These are phyloP conservation scores for Scheffersomyces ergatensis DNA, from an alignment of 805 yeast genomes.

Conservation along the genomic window DNA sequence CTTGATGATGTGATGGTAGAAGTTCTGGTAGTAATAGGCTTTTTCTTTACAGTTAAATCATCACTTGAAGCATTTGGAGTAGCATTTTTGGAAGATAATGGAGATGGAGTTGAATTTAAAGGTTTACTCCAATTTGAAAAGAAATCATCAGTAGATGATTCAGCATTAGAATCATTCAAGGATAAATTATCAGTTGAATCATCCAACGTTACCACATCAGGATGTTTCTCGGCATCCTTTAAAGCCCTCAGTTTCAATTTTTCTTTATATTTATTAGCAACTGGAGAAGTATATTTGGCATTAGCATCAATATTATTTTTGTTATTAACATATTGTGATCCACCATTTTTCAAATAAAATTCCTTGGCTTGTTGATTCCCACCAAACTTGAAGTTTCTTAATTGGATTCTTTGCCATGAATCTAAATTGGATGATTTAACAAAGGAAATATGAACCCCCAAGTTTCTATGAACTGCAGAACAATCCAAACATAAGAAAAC, in stretches of 20 bases:
- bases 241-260: conserved; percentile 69
- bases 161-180: conserved; percentile 24
- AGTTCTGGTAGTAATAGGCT: conserved; percentile 20
- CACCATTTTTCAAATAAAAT: conserved; percentile 81
- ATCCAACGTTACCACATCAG: conserved; percentile 70
- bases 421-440: conserved; percentile 91
- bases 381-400: conserved; percentile 90
- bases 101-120: conserved; percentile 50
- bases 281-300: conserved; percentile 75
- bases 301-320: conserved; percentile 53
- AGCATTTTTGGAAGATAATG: conserved; percentile 42
- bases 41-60: conserved; percentile 26
- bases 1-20: conserved; percentile 15
- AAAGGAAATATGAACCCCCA: conserved; percentile 95
- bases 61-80: conserved; percentile 44
- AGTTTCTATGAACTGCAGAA: conserved; percentile 89
- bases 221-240: conserved; percentile 66
- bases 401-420: conserved; percentile 88
- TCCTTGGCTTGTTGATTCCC: conserved; percentile 88
- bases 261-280: conserved; percentile 78
- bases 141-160: conserved; percentile 69
- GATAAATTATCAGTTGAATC: conserved; percentile 31
- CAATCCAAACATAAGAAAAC: conserved; percentile 91
- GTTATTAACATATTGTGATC: conserved; percentile 59
- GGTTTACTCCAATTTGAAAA: conserved; percentile 91